Evolutionary conservation across 139 green algal genomes (phyloP).

Genomic region (Edaphochlamys debaryana): DNA sequence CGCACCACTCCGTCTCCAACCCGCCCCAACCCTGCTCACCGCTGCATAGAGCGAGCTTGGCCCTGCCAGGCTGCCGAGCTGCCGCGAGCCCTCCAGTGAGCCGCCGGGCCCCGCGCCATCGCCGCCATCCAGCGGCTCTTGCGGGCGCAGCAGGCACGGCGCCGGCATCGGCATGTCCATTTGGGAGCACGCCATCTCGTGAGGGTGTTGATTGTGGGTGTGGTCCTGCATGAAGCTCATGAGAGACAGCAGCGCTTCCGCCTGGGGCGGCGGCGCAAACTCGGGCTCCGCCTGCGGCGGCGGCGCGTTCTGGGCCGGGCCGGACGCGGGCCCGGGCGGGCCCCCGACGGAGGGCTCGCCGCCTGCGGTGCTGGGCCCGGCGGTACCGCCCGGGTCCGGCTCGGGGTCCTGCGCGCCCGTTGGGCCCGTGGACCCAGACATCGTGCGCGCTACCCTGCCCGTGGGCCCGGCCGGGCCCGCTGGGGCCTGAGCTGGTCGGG

Average conservation of each 20-base stretch:
- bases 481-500: too few species aligned
- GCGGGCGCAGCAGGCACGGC: neutral
- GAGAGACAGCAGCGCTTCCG: neutral
- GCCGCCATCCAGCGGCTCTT: neutral
- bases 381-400: neutral
- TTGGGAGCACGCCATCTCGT: slow-evolving; percentile 1
- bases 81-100: too few species aligned
- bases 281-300: neutral
- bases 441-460: too few species aligned
- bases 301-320: neutral
- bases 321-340: too few species aligned
- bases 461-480: too few species aligned
- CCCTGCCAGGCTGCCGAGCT: too few species aligned
- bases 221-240: slow-evolving; percentile 22
- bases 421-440: too few species aligned
- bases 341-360: neutral
- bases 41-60: too few species aligned
- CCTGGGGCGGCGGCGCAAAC: neutral
- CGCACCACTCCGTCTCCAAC: too few species aligned
- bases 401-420: neutral
- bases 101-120: too few species aligned
- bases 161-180: slow-evolving; percentile 17
- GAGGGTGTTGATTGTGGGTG: neutral
- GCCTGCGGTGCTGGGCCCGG: neutral
- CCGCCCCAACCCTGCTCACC: too few species aligned